Evolutionary conservation across 345 rosid species (phyloP).

Genomic region (Lumnitzera littorea): DNA sequence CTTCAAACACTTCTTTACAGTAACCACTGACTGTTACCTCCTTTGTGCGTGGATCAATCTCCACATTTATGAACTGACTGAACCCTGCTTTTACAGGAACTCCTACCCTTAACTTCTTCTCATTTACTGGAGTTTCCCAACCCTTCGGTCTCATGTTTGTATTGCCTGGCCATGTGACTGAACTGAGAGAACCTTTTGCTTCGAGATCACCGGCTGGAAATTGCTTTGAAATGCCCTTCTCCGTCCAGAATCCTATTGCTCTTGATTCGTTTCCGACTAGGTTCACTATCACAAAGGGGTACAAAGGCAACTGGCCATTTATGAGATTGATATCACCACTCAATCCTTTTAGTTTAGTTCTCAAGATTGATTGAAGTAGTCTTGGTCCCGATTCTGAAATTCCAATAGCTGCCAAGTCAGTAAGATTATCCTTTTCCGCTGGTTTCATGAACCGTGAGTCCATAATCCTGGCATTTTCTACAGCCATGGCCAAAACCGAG

Average conservation of each 20-base stretch:
- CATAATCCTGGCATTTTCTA: neutral
- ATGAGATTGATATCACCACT: too few species aligned
- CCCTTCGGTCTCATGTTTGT: constrained; percentile 10
- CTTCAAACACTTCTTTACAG: constrained; percentile 18
- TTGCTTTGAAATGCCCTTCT: neutral
- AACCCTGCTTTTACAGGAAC: constrained; percentile 26
- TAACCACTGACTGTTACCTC: neutral
- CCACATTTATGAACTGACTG: constrained; percentile 19
- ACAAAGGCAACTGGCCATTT: too few species aligned
- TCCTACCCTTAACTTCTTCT: constrained; percentile 22
- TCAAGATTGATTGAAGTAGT: too few species aligned
- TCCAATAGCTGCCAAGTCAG: neutral
- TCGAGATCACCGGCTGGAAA: too few species aligned
- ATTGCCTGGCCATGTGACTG: constrained; percentile 20
- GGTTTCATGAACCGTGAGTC: constrained; percentile 2
- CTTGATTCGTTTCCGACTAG: constrained; percentile 2
- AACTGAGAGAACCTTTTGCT: neutral
- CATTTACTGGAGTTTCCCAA: constrained; percentile 16
- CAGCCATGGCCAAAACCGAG: too few species aligned
- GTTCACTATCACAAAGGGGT: too few species aligned
- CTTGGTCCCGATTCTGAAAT: too few species aligned
- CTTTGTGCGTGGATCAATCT: neutral
- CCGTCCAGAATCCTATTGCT: constrained; percentile 37
- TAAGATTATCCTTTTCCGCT: neutral
- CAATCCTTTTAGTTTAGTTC: too few species aligned